A percentile compares a stretch with the other conserved stretches of the same genome.
phyloP scores from a whole-genome alignment of 1,284 basidiomycete species.

The Cutaneotrichosporon sp. region DNA sequence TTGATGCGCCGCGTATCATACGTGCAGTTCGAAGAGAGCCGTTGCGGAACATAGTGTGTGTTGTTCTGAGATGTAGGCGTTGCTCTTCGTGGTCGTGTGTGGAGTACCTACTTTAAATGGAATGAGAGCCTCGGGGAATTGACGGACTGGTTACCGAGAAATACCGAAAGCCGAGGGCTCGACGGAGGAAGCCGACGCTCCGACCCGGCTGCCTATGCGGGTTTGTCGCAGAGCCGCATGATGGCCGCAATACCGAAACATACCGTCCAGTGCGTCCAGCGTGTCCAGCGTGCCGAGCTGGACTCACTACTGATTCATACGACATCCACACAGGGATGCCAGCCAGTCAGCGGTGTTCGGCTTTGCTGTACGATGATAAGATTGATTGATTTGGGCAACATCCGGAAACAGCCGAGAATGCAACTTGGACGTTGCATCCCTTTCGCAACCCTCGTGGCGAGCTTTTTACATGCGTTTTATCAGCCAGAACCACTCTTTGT shows the following conservation, averaged over 20 bases:
- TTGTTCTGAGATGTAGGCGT: not conserved
- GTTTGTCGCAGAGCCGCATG: too few relatives aligned
- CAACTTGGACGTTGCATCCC: not conserved
- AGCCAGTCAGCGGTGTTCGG: too few relatives aligned
- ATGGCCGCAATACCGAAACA: too few relatives aligned
- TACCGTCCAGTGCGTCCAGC: not conserved
- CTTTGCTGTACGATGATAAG: too few relatives aligned
- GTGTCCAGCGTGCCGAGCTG: not conserved
- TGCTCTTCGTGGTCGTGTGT: too few relatives aligned
- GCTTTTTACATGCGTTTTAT: too few relatives aligned
- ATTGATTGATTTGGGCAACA: too few relatives aligned
- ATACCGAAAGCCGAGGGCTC: not conserved
- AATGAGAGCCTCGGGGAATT: not conserved
- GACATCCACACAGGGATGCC: too few relatives aligned
- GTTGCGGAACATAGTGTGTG: conserved; percentile 8
- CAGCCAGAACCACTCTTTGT: too few relatives aligned
- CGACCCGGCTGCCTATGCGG: not conserved
- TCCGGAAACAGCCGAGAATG: too few relatives aligned
- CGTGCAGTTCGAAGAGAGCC: conserved; percentile 1
- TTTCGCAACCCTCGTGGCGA: too few relatives aligned
- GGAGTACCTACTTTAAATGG: not conserved
- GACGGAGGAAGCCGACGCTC: not conserved
- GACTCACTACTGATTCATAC: too few relatives aligned
- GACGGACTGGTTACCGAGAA: not conserved
- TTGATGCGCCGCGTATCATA: conserved; percentile 3